Percentiles rank a stretch among this genome's conserved stretches.
Conservation (phyloP, 2,329 filamentous ascomycete genomes). For the Lasiodiplodia sp. region DNA sequence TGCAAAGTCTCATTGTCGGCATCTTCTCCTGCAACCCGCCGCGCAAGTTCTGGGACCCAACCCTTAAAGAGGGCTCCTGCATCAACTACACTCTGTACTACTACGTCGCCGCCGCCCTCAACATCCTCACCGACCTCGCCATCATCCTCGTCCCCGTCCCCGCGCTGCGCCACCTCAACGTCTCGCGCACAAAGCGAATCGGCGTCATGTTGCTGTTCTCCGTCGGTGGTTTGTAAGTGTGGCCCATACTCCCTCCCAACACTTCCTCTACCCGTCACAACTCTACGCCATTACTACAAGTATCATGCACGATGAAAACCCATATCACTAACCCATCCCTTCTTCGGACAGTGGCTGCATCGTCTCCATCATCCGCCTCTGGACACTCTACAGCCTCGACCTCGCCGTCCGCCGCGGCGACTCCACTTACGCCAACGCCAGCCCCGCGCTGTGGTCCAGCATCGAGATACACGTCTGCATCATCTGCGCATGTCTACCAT, state of each 20-base stretch:
- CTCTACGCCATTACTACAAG: no score
- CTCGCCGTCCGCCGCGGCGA: background rate
- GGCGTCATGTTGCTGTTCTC: slow-evolving; percentile 17
- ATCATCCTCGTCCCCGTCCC: slow-evolving; percentile 24
- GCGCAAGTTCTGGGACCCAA: slow-evolving; percentile 38
- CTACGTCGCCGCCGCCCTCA: slow-evolving; percentile 11
- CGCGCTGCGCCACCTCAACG: slow-evolving; percentile 2
- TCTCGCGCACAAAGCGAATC: slow-evolving; percentile 2
- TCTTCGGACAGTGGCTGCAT: slow-evolving; percentile 6
- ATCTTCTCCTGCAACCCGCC: slow-evolving; percentile 39
- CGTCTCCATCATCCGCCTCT: slow-evolving; percentile 24
- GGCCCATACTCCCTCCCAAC: background rate
- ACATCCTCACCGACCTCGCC: slow-evolving; percentile 15
- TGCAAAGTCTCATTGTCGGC: slow-evolving; percentile 31
- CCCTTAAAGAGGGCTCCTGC: background rate
- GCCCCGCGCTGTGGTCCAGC: slow-evolving; percentile 13
- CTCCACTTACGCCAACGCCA: slow-evolving; percentile 3
- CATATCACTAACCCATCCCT: no score
- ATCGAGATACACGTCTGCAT: slow-evolving; percentile 23
- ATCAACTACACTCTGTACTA: slow-evolving; percentile 11
- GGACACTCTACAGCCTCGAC: slow-evolving; percentile 31
- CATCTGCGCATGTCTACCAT: slow-evolving; percentile 38
- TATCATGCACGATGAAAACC: background rate
- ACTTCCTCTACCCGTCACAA: background rate
- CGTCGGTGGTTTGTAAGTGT: slow-evolving; percentile 24